Evolutionary conservation across 768 basidiomycete genomes (phyloP).

Genomic region (Suillus weaverae): DNA sequence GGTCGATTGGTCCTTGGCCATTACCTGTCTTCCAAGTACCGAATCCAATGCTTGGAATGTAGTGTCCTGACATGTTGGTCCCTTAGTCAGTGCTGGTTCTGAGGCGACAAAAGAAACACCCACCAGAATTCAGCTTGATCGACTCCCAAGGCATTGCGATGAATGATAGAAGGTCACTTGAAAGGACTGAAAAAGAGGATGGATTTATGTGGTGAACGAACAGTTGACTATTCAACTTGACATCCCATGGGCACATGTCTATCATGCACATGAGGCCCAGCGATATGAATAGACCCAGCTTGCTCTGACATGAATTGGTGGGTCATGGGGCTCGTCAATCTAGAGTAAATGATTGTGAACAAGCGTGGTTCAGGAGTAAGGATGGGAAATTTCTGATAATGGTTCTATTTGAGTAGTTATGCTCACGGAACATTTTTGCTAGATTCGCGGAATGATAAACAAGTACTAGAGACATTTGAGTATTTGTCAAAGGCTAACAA

Average conservation of each 20-base stretch:
- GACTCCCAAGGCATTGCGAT: neutral
- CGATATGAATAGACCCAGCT: neutral
- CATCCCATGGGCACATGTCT: neutral
- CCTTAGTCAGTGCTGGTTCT: neutral
- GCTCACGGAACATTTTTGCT: neutral
- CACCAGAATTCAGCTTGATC: neutral
- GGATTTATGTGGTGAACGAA: neutral
- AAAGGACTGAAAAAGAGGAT: neutral
- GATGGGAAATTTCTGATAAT: neutral
- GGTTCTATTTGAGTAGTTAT: neutral
- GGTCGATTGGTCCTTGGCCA: conserved; percentile 49
- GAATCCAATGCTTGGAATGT: neutral
- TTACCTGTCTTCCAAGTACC: conserved; percentile 25
- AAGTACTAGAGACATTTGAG: conserved; percentile 1
- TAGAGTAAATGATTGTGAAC: neutral
- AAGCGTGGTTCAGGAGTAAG: neutral
- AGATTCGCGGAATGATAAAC: neutral
- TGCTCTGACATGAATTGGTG: neutral
- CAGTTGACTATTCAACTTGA: neutral
- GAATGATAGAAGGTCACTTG: neutral
- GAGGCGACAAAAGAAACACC: neutral
- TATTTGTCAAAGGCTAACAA: neutral
- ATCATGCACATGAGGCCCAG: neutral
- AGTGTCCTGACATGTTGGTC: neutral
- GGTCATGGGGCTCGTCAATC: neutral